Percentiles rank a stretch among this genome's conserved stretches.
Conservation (phyloP, 805 yeast genomes). For the Yamadazyma endophytica region DNA sequence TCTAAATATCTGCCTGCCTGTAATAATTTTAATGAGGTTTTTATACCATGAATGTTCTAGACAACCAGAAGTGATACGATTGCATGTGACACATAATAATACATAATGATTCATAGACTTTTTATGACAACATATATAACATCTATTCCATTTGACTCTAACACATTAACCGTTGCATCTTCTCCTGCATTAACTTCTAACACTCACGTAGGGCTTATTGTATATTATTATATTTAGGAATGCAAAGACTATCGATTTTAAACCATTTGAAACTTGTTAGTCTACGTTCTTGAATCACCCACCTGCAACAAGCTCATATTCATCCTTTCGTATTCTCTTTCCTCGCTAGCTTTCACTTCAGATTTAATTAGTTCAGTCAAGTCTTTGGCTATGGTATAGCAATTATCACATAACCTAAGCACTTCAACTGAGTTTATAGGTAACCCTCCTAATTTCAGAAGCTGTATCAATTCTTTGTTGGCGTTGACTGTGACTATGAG, state of each 20-base stretch:
- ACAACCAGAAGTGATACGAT: too few relatives aligned
- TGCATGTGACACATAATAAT: too few relatives aligned
- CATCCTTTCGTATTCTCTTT: slow-evolving; percentile 35
- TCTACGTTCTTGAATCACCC: slow-evolving; percentile 23
- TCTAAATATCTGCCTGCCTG: background rate
- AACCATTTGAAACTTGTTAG: background rate
- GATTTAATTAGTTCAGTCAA: slow-evolving; percentile 62
- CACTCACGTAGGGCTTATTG: too few relatives aligned
- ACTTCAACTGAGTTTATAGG: slow-evolving; percentile 71
- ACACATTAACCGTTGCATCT: too few relatives aligned
- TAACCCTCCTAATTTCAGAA: slow-evolving; percentile 85
- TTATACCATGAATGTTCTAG: too few relatives aligned
- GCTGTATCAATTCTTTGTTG: slow-evolving; percentile 86
- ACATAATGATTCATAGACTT: too few relatives aligned
- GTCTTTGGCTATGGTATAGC: slow-evolving; percentile 57
- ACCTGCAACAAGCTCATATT: slow-evolving; percentile 32
- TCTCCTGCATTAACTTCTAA: too few relatives aligned
- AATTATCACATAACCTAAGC: slow-evolving; percentile 64
- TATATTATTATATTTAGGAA: too few relatives aligned
- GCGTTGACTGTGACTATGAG: slow-evolving; percentile 84
- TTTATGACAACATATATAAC: too few relatives aligned
- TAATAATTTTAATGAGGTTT: background rate
- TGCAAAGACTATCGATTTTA: background rate
- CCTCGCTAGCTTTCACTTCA: slow-evolving; percentile 52
- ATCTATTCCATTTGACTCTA: too few relatives aligned